A percentile compares a stretch with the other conserved stretches of the same genome.
Conservation (phyloP, 371 early-diverging fungal genomes). For the Furculomyces boomerangus region DNA sequence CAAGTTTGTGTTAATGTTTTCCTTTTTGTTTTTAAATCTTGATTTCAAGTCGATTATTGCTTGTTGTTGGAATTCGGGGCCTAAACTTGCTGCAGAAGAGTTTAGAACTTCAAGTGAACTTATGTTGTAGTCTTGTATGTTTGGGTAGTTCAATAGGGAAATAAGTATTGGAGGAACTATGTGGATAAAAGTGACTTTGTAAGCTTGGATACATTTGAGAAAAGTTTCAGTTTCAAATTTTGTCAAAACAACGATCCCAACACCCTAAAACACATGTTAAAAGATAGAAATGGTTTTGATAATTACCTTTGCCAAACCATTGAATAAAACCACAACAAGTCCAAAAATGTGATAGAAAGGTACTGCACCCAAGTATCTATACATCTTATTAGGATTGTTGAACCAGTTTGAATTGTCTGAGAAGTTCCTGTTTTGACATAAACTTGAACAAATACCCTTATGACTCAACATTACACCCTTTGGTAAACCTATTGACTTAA, state of each 20-base stretch:
- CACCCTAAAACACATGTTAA: slow-evolving; percentile 1
- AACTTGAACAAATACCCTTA: slow-evolving; percentile 48
- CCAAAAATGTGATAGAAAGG: slow-evolving; percentile 77
- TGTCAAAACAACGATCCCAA: slow-evolving; percentile 28
- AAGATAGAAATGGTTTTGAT: neutral
- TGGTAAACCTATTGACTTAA: slow-evolving; percentile 19
- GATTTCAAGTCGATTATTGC: slow-evolving; percentile 28
- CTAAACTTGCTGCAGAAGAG: slow-evolving; percentile 72
- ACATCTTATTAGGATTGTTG: neutral
- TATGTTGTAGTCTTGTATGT: slow-evolving; percentile 40
- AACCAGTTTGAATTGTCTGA: slow-evolving; percentile 11
- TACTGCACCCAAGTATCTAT: slow-evolving; percentile 41
- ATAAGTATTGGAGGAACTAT: slow-evolving; percentile 68
- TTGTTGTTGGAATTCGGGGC: slow-evolving; percentile 31
- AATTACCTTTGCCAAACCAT: slow-evolving; percentile 3
- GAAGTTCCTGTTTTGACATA: slow-evolving; percentile 24
- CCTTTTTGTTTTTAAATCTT: too few species aligned
- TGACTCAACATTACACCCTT: slow-evolving; percentile 74
- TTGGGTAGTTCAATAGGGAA: slow-evolving; percentile 38
- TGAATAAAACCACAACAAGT: slow-evolving; percentile 16
- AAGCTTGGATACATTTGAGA: slow-evolving; percentile 36
- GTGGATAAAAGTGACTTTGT: slow-evolving; percentile 44
- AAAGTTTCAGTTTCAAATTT: slow-evolving; percentile 31
- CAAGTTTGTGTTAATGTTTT: too few species aligned
- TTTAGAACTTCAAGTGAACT: slow-evolving; percentile 34